Evolutionary conservation across 495 filamentous ascomycete genomes (phyloP).

Genomic region (Lasiosphaeris hirsuta): DNA sequence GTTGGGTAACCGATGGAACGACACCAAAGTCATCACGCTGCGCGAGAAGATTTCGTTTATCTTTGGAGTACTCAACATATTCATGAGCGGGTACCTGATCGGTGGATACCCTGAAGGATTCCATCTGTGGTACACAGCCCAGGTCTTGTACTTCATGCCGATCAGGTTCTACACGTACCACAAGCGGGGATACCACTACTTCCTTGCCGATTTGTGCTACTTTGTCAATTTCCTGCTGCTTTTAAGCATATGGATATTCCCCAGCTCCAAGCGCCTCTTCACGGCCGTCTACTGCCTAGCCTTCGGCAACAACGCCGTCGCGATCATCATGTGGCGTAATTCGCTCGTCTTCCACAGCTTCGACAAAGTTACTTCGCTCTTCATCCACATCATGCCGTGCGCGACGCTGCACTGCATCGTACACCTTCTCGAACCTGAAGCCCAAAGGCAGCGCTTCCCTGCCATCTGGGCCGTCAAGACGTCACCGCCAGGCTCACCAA

Average conservation of each 20-base stretch:
- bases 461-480: constrained; percentile 80
- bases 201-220: constrained; percentile 94
- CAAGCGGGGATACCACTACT: constrained; percentile 90
- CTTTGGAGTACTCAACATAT: constrained; percentile 91
- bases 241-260: constrained; percentile 86
- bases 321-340: constrained; percentile 99
- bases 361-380: constrained; percentile 93
- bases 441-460: constrained; percentile 72
- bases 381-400: constrained; percentile 99
- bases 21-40: constrained; percentile 78
- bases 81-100: constrained; percentile 91
- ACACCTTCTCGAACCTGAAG: constrained; percentile 66
- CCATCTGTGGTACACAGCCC: constrained; percentile 85
- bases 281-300: constrained; percentile 90
- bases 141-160: constrained; percentile 92
- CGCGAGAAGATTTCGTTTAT: constrained; percentile 97
- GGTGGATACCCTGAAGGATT: constrained; percentile 83
- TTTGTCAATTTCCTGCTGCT: constrained; percentile 89
- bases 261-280: constrained; percentile 84
- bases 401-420: constrained; percentile 88
- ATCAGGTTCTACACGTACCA: constrained; percentile 90
- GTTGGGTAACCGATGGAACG: constrained; percentile 79
- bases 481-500: constrained; percentile 62
- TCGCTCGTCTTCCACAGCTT: constrained; percentile 96
- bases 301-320: constrained; percentile 93